These are phyloP conservation scores for Leccinum boreale DNA, from an alignment of 768 basidiomycete species.

Conservation along the genomic window DNA sequence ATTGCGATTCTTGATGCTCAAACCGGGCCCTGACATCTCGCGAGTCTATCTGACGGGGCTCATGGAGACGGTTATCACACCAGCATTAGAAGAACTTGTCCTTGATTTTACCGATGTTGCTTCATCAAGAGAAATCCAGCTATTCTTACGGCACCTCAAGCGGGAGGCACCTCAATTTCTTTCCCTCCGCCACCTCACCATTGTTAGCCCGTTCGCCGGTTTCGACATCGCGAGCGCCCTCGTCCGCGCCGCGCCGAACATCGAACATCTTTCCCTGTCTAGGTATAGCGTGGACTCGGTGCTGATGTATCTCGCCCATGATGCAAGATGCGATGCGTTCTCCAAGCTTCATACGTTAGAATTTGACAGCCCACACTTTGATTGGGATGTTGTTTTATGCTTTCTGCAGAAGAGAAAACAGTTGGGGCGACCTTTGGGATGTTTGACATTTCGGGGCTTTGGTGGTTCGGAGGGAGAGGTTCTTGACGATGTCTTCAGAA, in stretches of 20 bases:
- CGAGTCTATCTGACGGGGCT: slow-evolving; percentile 25
- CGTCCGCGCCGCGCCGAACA: slow-evolving; percentile 24
- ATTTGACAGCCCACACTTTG: slow-evolving; percentile 26
- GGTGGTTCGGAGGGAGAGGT: slow-evolving; percentile 14
- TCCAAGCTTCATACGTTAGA: slow-evolving; percentile 14
- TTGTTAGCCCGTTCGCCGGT: slow-evolving; percentile 25
- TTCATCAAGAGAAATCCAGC: slow-evolving; percentile 26
- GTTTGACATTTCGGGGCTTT: slow-evolving; percentile 23
- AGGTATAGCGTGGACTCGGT: slow-evolving; percentile 24
- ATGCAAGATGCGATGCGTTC: slow-evolving; percentile 28
- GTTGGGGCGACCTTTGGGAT: slow-evolving; percentile 15
- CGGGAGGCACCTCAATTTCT: slow-evolving; percentile 25
- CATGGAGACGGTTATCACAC: slow-evolving; percentile 22
- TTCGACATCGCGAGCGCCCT: slow-evolving; percentile 22
- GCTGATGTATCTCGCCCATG: slow-evolving; percentile 23
- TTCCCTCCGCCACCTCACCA: slow-evolving; percentile 21
- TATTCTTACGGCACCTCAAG: slow-evolving; percentile 27
- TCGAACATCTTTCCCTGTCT: slow-evolving; percentile 24
- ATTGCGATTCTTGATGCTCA: slow-evolving; percentile 19
- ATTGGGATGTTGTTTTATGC: slow-evolving; percentile 27
- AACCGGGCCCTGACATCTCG: slow-evolving; percentile 28
- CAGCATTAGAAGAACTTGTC: slow-evolving; percentile 22
- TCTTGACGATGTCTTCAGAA: slow-evolving; percentile 20
- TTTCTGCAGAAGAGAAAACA: slow-evolving; percentile 25
- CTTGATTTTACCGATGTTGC: slow-evolving; percentile 26